phyloP scores from a whole-genome alignment of 2,329 filamentous ascomycete genomes.

The Diaporthe sp. region DNA sequence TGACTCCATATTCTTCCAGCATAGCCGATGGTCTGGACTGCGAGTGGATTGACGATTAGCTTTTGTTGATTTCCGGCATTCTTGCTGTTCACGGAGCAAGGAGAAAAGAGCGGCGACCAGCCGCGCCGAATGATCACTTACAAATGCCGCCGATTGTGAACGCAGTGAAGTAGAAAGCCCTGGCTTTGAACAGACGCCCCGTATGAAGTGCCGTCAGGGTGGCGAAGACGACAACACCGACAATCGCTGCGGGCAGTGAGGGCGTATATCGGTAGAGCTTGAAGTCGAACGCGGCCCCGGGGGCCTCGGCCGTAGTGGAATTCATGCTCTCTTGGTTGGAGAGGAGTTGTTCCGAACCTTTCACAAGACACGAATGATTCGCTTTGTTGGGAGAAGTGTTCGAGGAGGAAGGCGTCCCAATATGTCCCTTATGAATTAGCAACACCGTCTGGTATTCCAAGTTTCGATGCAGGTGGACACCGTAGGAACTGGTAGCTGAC shows the following conservation, averaged over 20 bases:
- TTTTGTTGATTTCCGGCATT: neutral
- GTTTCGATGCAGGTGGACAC: too few species aligned
- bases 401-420: neutral
- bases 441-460: neutral
- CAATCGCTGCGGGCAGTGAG: slow-evolving; percentile 51
- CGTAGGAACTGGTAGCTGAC: too few species aligned
- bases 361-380: too few species aligned
- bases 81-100: neutral
- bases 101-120: neutral
- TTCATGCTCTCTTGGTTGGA: neutral
- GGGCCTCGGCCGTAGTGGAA: neutral
- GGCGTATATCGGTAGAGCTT: slow-evolving; percentile 57
- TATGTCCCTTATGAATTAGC: neutral
- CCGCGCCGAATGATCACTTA: slow-evolving; percentile 42
- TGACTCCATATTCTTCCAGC: slow-evolving; percentile 10
- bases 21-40: slow-evolving; percentile 27
- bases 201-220: slow-evolving; percentile 49
- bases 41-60: neutral
- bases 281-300: neutral
- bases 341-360: neutral
- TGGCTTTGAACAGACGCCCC: slow-evolving; percentile 48
- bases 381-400: neutral
- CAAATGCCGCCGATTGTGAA: slow-evolving; percentile 61
- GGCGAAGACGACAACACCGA: slow-evolving; percentile 53
- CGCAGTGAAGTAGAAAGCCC: slow-evolving; percentile 62